phyloP scores from a whole-genome alignment of 768 basidiomycete species.

The Trametes cingulata region DNA sequence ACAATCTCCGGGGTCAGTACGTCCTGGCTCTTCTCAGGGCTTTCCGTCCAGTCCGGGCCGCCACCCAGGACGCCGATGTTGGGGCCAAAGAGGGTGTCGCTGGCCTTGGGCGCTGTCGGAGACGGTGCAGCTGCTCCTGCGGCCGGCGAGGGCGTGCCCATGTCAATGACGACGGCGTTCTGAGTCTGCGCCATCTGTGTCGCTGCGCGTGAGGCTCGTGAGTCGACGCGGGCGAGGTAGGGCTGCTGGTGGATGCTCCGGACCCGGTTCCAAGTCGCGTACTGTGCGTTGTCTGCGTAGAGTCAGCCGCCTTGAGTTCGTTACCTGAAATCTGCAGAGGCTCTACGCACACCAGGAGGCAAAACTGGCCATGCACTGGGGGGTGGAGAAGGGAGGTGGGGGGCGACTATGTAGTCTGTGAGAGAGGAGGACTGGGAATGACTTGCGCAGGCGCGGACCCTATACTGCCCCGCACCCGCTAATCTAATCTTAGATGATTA shows the following conservation, averaged over 20 bases:
- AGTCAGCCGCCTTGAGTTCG: conserved; percentile 15
- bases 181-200: conserved; percentile 47
- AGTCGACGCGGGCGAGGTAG: conserved; percentile 53
- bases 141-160: conserved; percentile 30
- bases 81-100: conserved; percentile 88
- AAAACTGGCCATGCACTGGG: conserved; percentile 29
- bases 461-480: conserved; percentile 8
- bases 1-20: conserved; percentile 82
- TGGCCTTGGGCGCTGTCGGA: conserved; percentile 45
- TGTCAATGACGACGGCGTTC: conserved; percentile 34
- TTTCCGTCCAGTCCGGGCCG: conserved; percentile 71
- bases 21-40: conserved; percentile 66
- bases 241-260: conserved; percentile 52
- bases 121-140: conserved; percentile 8
- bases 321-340: conserved; percentile 18
- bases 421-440: conserved; percentile 11
- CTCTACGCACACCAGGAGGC: conserved; percentile 41
- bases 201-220: conserved; percentile 48
- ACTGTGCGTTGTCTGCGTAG: conserved; percentile 47
- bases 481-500: conserved; percentile 18
- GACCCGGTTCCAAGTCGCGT: conserved; percentile 59
- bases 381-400: conserved; percentile 6
- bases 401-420: conserved; percentile 15
- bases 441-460: conserved; percentile 6
- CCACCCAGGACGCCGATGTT: conserved; percentile 77